These are phyloP conservation scores for Laetiporus sulphureus DNA, from an alignment of 1,284 basidiomycete species.

Conservation along the genomic window DNA sequence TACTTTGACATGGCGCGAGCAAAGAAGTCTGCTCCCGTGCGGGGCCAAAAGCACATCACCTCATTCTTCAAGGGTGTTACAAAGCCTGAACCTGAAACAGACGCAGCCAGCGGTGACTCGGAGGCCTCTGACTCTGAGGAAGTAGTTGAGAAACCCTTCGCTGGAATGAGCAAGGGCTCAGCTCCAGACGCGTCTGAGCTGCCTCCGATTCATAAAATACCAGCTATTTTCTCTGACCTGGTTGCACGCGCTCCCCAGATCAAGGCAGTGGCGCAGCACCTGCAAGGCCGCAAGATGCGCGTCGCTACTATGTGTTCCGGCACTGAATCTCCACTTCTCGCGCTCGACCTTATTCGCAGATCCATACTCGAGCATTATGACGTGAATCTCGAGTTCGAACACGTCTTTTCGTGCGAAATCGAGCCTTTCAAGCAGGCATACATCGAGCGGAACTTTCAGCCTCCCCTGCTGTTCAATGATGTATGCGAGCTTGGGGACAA, in stretches of 20 bases:
- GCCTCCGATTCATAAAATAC: constrained; percentile 81
- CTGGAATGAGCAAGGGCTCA: constrained; percentile 20
- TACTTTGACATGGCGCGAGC: constrained; percentile 39
- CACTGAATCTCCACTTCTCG: constrained; percentile 90
- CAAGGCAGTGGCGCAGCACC: constrained; percentile 58
- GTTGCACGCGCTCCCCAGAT: constrained; percentile 67
- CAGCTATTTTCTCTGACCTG: constrained; percentile 83
- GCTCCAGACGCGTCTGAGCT: constrained; percentile 49
- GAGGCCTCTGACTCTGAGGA: constrained; percentile 5
- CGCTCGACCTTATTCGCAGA: constrained; percentile 77
- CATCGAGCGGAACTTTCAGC: constrained; percentile 92
- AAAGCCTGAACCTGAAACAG: too few relatives aligned
- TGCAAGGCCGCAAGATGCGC: constrained; percentile 81
- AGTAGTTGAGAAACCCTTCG: constrained; percentile 8
- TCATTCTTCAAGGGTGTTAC: constrained; percentile 43
- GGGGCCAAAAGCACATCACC: constrained; percentile 47
- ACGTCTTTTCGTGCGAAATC: constrained; percentile 97
- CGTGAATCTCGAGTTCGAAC: constrained; percentile 70
- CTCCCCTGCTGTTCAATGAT: constrained; percentile 88
- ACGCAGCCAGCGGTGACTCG: constrained; percentile 15
- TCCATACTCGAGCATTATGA: constrained; percentile 68
- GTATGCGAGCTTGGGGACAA: constrained; percentile 84
- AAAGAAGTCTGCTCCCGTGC: constrained; percentile 26
- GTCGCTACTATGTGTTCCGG: constrained; percentile 98
- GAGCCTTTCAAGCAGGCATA: constrained; percentile 98